Conservation (phyloP, 2,329 filamentous ascomycete species). For the Aureobasidium sp. region DNA sequence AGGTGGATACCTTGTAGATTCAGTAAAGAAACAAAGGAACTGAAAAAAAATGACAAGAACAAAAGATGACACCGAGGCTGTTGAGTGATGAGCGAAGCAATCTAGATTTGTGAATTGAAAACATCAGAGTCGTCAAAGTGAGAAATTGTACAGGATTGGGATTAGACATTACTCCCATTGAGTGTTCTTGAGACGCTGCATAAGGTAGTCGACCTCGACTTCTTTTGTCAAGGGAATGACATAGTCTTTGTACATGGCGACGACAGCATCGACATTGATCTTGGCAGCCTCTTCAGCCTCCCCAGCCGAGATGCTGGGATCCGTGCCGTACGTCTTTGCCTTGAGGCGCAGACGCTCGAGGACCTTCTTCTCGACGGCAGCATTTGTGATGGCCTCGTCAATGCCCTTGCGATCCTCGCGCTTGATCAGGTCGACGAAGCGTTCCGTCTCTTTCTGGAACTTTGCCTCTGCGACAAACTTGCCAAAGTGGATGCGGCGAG, state of each 20-base stretch:
- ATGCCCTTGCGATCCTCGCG: constrained; percentile 72
- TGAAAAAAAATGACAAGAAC: not conserved
- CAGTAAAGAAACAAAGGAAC: not conserved
- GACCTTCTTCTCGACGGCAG: constrained; percentile 82
- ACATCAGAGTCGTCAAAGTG: not conserved
- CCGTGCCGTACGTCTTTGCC: constrained; percentile 86
- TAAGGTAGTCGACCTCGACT: constrained; percentile 95
- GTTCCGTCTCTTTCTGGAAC: constrained; percentile 73
- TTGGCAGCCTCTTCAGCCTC: constrained; percentile 54
- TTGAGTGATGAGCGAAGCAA: not conserved
- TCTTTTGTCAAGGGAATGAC: constrained; percentile 98
- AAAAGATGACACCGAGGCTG: not conserved
- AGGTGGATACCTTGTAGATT: not conserved
- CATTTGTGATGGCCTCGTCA: constrained; percentile 82
- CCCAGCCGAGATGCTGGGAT: constrained; percentile 54
- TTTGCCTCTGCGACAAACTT: constrained; percentile 98
- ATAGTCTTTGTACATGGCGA: constrained; percentile 71
- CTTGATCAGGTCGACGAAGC: constrained; percentile 74
- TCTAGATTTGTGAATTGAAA: not conserved
- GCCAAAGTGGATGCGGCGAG: constrained; percentile 88
- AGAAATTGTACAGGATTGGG: not conserved
- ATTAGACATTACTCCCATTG: constrained; percentile 35
- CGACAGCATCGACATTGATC: constrained; percentile 87
- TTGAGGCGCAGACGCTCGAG: constrained; percentile 79
- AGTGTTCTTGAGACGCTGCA: constrained; percentile 69